Conservation (phyloP, 2,329 filamentous ascomycete genomes). For the Penicillium sp. region DNA sequence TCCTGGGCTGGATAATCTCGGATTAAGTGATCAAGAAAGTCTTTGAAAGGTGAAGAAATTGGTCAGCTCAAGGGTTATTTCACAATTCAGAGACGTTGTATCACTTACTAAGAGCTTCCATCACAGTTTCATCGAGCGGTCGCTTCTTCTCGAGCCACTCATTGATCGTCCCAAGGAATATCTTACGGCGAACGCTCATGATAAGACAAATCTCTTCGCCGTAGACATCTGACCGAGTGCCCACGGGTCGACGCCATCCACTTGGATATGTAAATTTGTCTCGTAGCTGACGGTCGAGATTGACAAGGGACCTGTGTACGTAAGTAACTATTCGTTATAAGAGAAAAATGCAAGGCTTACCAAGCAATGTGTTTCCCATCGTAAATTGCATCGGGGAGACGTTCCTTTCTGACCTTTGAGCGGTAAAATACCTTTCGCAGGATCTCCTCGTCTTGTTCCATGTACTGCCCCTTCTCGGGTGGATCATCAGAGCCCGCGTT, state of each 20-base stretch:
- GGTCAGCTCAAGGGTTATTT: not conserved
- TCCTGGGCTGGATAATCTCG: conserved; percentile 74
- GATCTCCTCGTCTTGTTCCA: not conserved
- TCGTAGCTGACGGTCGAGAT: conserved; percentile 46
- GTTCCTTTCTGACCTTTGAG: conserved; percentile 43
- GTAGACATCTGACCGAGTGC: conserved; percentile 12
- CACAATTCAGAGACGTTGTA: not conserved
- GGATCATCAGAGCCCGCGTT: conserved; percentile 56
- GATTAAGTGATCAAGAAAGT: conserved; percentile 87
- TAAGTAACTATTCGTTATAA: conserved; percentile 23
- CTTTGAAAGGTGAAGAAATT: conserved; percentile 35
- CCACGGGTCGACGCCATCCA: conserved; percentile 58
- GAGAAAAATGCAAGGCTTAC: conserved; percentile 55
- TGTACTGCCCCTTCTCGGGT: conserved; percentile 64
- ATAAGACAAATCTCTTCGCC: conserved; percentile 48
- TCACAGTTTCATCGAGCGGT: conserved; percentile 67
- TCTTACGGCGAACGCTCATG: conserved; percentile 57
- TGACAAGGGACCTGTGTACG: conserved; percentile 39
- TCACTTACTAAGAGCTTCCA: conserved; percentile 74
- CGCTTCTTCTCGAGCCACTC: conserved; percentile 67
- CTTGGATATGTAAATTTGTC: conserved; percentile 73
- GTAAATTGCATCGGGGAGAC: conserved; percentile 60
- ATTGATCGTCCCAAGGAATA: conserved; percentile 69
- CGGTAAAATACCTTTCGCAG: conserved; percentile 34
- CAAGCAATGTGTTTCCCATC: conserved; percentile 88